Percentiles rank a stretch among this genome's conserved stretches.
Evolutionary conservation across 2,329 filamentous ascomycete species (phyloP).

Genomic region (Cordyceps cicadae): DNA sequence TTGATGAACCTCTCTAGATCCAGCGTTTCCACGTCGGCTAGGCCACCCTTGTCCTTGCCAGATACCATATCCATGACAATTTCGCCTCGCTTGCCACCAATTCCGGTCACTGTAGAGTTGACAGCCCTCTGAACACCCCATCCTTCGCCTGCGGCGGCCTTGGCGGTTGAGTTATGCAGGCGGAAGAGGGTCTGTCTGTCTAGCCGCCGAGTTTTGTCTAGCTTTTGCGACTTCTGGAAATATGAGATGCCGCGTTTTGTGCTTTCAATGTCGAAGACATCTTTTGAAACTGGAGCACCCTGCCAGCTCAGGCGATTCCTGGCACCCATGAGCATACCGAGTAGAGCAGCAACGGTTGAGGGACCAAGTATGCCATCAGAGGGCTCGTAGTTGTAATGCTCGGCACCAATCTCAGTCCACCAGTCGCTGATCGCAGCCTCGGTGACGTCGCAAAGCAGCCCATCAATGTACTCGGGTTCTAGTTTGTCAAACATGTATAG

Average conservation of each 20-base stretch:
- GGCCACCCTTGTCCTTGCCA: conserved; percentile 76
- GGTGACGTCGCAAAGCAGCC: conserved; percentile 84
- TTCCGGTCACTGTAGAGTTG: conserved; percentile 88
- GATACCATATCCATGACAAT: conserved; percentile 93
- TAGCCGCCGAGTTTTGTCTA: conserved; percentile 68
- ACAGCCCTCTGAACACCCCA: conserved; percentile 92
- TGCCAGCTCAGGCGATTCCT: conserved; percentile 80
- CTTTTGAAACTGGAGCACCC: conserved; percentile 77
- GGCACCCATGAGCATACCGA: conserved; percentile 83
- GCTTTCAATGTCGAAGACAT: conserved; percentile 76
- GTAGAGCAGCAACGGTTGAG: conserved; percentile 77
- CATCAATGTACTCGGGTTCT: conserved; percentile 82
- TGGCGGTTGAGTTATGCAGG: conserved; percentile 76
- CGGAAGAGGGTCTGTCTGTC: conserved; percentile 76
- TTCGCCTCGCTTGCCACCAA: conserved; percentile 88
- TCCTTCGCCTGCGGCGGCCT: conserved; percentile 78
- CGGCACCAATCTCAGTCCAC: conserved; percentile 90
- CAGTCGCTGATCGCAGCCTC: conserved; percentile 86
- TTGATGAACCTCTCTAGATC: conserved; percentile 79
- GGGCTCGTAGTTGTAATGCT: conserved; percentile 87
- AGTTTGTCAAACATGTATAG: conserved; percentile 82
- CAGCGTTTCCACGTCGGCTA: conserved; percentile 85
- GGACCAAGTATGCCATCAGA: conserved; percentile 88
- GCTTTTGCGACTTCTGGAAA: conserved; percentile 83
- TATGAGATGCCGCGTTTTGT: conserved; percentile 78